Evolutionary conservation across 768 basidiomycete species (phyloP).

Genomic region (Pleurotus pulmonarius): DNA sequence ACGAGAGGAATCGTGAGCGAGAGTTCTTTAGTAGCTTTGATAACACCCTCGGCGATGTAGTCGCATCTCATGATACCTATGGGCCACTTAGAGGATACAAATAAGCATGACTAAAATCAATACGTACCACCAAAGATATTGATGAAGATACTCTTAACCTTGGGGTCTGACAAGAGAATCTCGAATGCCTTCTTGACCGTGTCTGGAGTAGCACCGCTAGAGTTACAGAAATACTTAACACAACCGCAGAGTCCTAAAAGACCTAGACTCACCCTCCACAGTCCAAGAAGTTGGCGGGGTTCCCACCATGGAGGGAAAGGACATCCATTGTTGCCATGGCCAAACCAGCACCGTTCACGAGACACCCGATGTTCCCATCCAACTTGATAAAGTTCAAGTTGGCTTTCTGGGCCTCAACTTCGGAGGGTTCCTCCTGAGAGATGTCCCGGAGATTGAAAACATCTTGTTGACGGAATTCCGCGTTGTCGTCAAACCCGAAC

Average conservation of each 20-base stretch:
- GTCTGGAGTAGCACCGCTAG: constrained; percentile 94
- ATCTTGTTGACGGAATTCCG: constrained; percentile 94
- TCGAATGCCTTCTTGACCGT: constrained; percentile 99
- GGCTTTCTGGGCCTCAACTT: constrained; percentile 96
- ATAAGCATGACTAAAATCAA: background rate
- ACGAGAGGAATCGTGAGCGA: constrained; percentile 81
- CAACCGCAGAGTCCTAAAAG: background rate
- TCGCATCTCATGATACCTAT: constrained; percentile 98
- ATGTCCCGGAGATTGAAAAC: constrained; percentile 87
- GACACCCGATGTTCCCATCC: constrained; percentile 93
- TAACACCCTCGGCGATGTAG: constrained; percentile 97
- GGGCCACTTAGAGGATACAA: constrained; percentile 1
- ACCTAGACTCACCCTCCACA: constrained; percentile 75
- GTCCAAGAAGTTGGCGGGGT: constrained; percentile 98
- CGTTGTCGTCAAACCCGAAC: constrained; percentile 99
- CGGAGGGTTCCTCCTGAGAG: constrained; percentile 94
- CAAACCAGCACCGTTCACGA: constrained; percentile 97
- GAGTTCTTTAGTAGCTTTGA: constrained; percentile 94
- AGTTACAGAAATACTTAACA: constrained; percentile 4
- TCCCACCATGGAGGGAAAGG: constrained; percentile 91
- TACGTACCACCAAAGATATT: constrained; percentile 87
- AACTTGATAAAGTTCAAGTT: constrained; percentile 99
- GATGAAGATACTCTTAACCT: constrained; percentile 98
- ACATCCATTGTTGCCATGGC: constrained; percentile 99
- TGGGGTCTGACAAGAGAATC: constrained; percentile 83